Conservation (phyloP, 2,329 filamentous ascomycete genomes). For the Daldinia eschscholtzii region DNA sequence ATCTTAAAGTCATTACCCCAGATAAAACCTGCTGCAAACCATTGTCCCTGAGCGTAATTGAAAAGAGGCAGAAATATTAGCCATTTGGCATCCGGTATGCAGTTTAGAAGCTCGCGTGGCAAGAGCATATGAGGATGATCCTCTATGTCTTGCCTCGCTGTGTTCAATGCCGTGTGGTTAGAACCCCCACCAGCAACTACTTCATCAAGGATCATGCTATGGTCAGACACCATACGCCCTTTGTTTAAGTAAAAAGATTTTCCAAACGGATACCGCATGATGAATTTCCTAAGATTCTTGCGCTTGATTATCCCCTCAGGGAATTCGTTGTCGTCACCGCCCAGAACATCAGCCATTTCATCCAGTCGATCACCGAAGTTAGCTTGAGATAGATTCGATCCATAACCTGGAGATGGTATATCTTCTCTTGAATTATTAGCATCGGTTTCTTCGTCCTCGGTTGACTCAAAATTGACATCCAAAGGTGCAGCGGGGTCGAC, state of each 20-base stretch:
- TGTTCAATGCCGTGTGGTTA: constrained; percentile 17
- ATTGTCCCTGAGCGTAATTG: constrained; percentile 53
- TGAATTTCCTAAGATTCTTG: constrained; percentile 40
- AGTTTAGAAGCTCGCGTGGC: constrained; percentile 51
- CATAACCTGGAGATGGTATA: not conserved
- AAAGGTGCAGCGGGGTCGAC: constrained; percentile 13
- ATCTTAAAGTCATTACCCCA: constrained; percentile 55
- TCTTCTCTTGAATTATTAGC: not conserved
- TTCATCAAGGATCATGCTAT: constrained; percentile 26
- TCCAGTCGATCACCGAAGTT: constrained; percentile 26
- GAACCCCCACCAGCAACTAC: constrained; percentile 37
- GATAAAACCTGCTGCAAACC: constrained; percentile 54
- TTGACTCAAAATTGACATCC: constrained; percentile 34
- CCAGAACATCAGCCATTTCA: constrained; percentile 37
- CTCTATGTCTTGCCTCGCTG: constrained; percentile 13
- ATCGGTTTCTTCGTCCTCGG: constrained; percentile 36
- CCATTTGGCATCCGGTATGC: constrained; percentile 52
- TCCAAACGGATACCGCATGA: constrained; percentile 44
- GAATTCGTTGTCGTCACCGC: constrained; percentile 17
- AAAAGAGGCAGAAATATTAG: constrained; percentile 55
- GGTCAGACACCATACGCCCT: constrained; percentile 36
- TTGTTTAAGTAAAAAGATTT: constrained; percentile 45
- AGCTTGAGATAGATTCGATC: constrained; percentile 13
- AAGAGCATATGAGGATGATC: constrained; percentile 29
- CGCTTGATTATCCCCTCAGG: constrained; percentile 35